Evolutionary conservation across 805 yeast species (phyloP).

Genomic region (Monosporozyma siamensis): DNA sequence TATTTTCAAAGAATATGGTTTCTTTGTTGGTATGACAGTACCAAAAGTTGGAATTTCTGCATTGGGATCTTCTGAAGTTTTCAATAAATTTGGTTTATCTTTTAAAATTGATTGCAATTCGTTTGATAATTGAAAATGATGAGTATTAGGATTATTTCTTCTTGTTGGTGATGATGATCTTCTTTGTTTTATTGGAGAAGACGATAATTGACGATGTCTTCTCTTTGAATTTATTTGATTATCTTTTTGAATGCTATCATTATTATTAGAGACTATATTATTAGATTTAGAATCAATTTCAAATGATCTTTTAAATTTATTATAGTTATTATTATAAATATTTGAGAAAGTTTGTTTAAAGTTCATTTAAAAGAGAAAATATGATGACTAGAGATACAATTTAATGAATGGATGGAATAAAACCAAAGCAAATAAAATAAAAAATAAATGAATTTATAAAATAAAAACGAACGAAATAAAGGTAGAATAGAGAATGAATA

Average conservation of each 20-base stretch:
- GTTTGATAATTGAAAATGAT: conserved; percentile 4
- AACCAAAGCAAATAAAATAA: background rate
- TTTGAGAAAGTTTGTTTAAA: conserved; percentile 2
- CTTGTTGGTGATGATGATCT: conserved; percentile 6
- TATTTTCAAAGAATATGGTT: background rate
- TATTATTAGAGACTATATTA: background rate
- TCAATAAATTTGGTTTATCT: background rate
- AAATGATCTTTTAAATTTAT: conserved; percentile 5
- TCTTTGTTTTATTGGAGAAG: background rate
- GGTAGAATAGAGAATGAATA: background rate
- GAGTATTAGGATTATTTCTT: background rate
- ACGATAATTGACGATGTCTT: background rate
- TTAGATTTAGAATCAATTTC: conserved; percentile 2
- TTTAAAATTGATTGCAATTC: background rate
- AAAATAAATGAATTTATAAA: background rate
- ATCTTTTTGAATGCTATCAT: too few species aligned
- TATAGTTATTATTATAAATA: conserved; percentile 1
- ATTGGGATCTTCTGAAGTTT: too few species aligned
- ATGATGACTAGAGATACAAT: background rate
- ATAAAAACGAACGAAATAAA: background rate
- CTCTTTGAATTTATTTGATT: background rate
- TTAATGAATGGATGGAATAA: conserved; percentile 7
- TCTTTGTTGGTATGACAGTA: background rate
- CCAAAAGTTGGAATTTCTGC: too few species aligned
- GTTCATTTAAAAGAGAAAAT: conserved; percentile 5